Evolutionary conservation across 352 stramenopile species (phyloP).

Genomic region (Globisporangium camurandrum): DNA sequence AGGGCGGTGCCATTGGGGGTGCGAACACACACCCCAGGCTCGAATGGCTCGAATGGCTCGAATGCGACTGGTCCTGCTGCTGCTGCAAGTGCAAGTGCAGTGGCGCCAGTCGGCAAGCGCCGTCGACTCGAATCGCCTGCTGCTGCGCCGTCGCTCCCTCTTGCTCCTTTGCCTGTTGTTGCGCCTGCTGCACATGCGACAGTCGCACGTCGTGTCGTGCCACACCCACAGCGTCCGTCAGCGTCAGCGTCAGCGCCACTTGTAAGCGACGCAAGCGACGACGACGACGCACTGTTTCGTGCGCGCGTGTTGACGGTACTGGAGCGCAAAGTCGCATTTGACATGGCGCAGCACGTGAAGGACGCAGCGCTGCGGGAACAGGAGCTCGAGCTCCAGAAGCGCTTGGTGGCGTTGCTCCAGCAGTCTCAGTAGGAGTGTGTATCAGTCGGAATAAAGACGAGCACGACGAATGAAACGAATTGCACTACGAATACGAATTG

Average conservation of each 20-base stretch:
- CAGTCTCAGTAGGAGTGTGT: conserved; percentile 39
- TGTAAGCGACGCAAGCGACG: conserved; percentile 3
- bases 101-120: neutral
- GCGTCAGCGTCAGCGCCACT: neutral
- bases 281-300: conserved; percentile 45
- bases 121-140: conserved; percentile 25
- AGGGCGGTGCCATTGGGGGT: too few relatives aligned
- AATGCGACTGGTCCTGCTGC: too few relatives aligned
- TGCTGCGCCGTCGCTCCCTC: too few relatives aligned
- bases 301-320: conserved; percentile 60
- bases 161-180: neutral
- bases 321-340: conserved; percentile 77
- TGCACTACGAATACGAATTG: too few relatives aligned
- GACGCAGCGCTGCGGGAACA: conserved; percentile 72
- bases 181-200: neutral
- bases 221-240: neutral
- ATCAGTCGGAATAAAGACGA: neutral
- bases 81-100: neutral
- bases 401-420: conserved; percentile 77
- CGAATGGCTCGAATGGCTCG: too few relatives aligned
- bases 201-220: neutral
- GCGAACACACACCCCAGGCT: too few relatives aligned
- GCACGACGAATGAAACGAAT: too few relatives aligned
- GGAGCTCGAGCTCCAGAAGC: conserved; percentile 78
- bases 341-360: conserved; percentile 72